Percentiles rank a stretch among this genome's conserved stretches.
phyloP scores from a whole-genome alignment of 2,329 filamentous ascomycete genomes.

The Trichoderma afroharzianum region DNA sequence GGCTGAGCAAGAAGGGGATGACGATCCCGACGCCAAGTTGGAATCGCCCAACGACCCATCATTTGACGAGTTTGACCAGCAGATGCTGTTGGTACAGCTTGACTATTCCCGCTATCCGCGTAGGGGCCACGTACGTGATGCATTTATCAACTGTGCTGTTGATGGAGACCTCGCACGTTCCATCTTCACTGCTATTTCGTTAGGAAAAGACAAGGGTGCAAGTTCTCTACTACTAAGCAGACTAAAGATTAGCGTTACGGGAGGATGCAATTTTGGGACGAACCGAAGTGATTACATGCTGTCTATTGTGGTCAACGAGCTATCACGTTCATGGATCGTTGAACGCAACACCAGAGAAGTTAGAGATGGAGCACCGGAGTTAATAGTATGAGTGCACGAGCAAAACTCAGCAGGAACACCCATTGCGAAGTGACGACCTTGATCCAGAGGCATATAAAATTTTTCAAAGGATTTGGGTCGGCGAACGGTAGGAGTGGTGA shows the following conservation, averaged over 20 bases:
- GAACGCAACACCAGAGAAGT: background rate
- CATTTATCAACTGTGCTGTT: background rate
- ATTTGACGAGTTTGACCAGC: background rate
- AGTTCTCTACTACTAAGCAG: background rate
- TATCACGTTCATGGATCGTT: background rate
- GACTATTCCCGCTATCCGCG: background rate
- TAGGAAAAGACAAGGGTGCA: background rate
- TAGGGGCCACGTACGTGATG: background rate
- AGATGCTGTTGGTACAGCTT: background rate
- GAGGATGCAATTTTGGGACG: background rate
- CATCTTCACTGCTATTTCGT: background rate
- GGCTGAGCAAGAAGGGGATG: background rate
- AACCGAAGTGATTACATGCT: background rate
- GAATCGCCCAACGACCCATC: background rate
- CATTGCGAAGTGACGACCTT: background rate
- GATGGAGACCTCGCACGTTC: background rate
- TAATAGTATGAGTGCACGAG: background rate
- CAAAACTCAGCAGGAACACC: background rate
- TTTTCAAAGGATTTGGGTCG: background rate
- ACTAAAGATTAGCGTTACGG: background rate
- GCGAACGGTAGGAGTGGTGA: background rate
- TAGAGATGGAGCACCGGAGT: background rate
- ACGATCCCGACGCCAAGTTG: background rate
- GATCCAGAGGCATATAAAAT: background rate
- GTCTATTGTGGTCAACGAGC: background rate